Evolutionary conservation across 2,329 filamentous ascomycete species (phyloP), one percentile per base, ranked within the genome.

Genomic region (Aspergillus brunneoviolaceus): DNA sequence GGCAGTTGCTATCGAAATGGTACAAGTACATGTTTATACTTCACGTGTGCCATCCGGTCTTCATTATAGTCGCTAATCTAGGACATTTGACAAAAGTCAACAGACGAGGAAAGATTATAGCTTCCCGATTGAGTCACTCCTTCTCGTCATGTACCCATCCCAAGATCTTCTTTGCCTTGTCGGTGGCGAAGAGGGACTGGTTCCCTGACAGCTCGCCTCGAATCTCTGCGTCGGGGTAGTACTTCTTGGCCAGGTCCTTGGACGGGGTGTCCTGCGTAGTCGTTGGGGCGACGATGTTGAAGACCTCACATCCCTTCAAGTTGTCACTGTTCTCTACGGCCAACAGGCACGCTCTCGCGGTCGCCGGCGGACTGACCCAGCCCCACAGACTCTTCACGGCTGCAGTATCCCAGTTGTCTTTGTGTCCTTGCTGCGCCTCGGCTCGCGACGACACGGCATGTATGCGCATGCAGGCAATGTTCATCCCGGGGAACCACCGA

Each of bases 401-500:
- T 1, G 71, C 65, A 9, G 66, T 64, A 3, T 74, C 61, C 75
- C 75, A 76, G 51, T 74, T 67, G 54, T 70, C 65, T 23, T 63
- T 53, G 54, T 77, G 74, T 62, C 74, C 69, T 55, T 73, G 60
- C 54, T 65, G 61, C 19, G 76, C 73, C 2, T 74, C 64, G 21
- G 65, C 55, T 45, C 68, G 60, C 9, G 68, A 63, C 11, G 69
- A 70, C 6, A 77, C 76, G 51, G 76, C 71, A 51, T 77, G 74
- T 57, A 77, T 76, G 19, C 74, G 72, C 57, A 77, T 61, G 58
- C 74, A 74, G 0, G 74, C 74, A 29, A 77, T 72, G 57, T 72
- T 76, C 64, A 72, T 74, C 2, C 73, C 75, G 0, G 74, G 76
- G 53, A 71, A 77, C 74, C 75, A 77, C 33, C 72, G 62, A 2